Base-by-base conservation (phyloP, 1,284 basidiomycete genomes). In the Cystobasidium pallidum region DNA sequence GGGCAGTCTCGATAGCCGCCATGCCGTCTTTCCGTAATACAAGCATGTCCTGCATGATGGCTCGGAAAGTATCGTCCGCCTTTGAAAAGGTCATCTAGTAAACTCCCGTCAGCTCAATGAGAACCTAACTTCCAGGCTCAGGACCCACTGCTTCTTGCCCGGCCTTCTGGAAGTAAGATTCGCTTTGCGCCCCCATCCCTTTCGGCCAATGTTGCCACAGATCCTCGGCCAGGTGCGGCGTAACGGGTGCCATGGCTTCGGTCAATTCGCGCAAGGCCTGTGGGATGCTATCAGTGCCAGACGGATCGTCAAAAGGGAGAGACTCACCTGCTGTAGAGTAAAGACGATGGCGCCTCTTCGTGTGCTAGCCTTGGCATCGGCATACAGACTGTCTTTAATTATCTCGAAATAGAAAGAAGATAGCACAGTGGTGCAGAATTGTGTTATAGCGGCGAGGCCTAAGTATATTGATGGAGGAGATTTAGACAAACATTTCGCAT, bases 221-320 rank as follows among this genome's bases (percentile, higher is more conserved):
- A 80, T 99, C 95, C 82, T 98, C 94, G 0, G 92, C 91, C 2
- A 98, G 85, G 79, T 96, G 91, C 1, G 96, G 95, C 3, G 91
- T 84, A 32, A 98, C 88, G 0, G 95, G 96, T 0, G 92, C 91
- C 52, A 95, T 83, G 17, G 94, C 85, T 6, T 85, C 85, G 0
- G 86, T 86, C 81, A 94, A 86, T 0, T 87, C 88, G 28, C 84
- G 81, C 62, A 97, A 80, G 43, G 89, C 84, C 91, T 93, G 62
- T 2, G 19, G 24, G 3, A 45, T 8, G 15, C 19, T 3, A 8
- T 32, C 24, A 78, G 26, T n/a, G n/a, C 13, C 36, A 39, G 36
- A 13, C 19, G 3, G 64, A 15, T 54, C 15, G 15, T 58, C 11
- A 21, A 45, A n/a, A 24, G 45, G 32, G 24, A 61, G 64, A 32